Base-by-base conservation (phyloP, 1,139 yeast genomes). In the Suhomyces atakaporum region DNA sequence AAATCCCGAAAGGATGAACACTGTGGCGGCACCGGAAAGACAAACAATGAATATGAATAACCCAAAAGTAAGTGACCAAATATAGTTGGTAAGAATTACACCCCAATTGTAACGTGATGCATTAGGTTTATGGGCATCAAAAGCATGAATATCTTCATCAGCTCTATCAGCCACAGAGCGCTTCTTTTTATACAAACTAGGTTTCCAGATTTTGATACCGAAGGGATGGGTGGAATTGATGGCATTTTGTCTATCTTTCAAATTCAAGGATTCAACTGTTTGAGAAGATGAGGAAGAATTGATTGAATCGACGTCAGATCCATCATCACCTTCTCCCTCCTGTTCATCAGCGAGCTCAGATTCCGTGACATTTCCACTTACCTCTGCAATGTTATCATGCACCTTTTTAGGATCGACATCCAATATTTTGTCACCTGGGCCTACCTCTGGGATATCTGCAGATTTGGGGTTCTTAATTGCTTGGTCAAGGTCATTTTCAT, bases 151-250 rank as follows among this genome's bases (percentile, higher is more conserved):
- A 67, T 92, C 99, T 45, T 86, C 88, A 41, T 88, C 95, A 1
- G 97, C 97, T 39, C 89, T 81, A 23, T 82, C 73, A 47, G 95
- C 95, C 24, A 92, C 97, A 1, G 97, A 87, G 51, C 99, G 79
- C 44, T 78, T 77, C 60, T 92, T 92, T 57, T 94, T 92, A 62
- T 92, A 92, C 42, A 92, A 72, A 2, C 98, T 96, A 1, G 98
- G 98, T 56, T 92, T 92, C 98, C 98, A 92, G 50, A 92, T 87
- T 59, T 96, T 84, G 36, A 92, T 89, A 73, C 98, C 98, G 56
- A 92, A 92, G 0, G 98, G 98, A 65, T 94, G 98, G 1, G 97
- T 89, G 37, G 87, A 82, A 55, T 92, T 92, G 58, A 92, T 94
- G 3, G 98, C 98, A 48, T 87, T 89, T 61, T 92, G 98, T 47